Percentiles rank a stretch among this genome's conserved stretches.
Conservation (phyloP, 805 yeast species). For the Yamadazyma scolyti region DNA sequence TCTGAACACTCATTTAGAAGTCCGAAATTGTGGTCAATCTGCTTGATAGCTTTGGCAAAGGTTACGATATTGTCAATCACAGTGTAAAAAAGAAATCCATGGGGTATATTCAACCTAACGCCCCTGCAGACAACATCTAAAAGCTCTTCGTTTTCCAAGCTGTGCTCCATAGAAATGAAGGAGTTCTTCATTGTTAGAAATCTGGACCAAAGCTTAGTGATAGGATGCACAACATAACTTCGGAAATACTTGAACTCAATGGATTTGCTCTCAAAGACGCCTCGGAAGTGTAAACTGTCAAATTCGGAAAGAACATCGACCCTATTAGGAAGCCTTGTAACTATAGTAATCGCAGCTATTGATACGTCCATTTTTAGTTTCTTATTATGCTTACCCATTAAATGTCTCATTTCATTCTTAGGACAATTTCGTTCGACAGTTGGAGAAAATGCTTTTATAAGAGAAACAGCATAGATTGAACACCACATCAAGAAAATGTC, state of each 20-base stretch:
- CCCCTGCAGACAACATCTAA: conserved; percentile 26
- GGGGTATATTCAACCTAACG: conserved; percentile 61
- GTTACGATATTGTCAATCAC: conserved; percentile 79
- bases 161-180: conserved; percentile 12
- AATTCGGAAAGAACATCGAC: conserved; percentile 47
- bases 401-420: conserved; percentile 18
- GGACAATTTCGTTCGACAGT: conserved; percentile 24
- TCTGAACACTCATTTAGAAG: conserved; percentile 19
- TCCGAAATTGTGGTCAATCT: conserved; percentile 49
- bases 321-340: conserved; percentile 42
- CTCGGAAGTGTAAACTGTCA: conserved; percentile 25
- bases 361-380: conserved; percentile 26
- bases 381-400: conserved; percentile 16
- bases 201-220: conserved; percentile 39
- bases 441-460: conserved; percentile 32
- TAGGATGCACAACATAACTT: conserved; percentile 49
- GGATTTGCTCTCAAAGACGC: conserved; percentile 23
- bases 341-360: conserved; percentile 34
- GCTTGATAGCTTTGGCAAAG: conserved; percentile 61
- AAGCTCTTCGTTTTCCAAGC: conserved; percentile 9
- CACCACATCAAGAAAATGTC: conserved; percentile 43
- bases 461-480: conserved; percentile 31
- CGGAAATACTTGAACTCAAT: conserved; percentile 34
- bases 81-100: conserved; percentile 68
- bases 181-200: conserved; percentile 29